phyloP scores from a whole-genome alignment of 2,329 filamentous ascomycete species.

The Colletotrichum sp. region DNA sequence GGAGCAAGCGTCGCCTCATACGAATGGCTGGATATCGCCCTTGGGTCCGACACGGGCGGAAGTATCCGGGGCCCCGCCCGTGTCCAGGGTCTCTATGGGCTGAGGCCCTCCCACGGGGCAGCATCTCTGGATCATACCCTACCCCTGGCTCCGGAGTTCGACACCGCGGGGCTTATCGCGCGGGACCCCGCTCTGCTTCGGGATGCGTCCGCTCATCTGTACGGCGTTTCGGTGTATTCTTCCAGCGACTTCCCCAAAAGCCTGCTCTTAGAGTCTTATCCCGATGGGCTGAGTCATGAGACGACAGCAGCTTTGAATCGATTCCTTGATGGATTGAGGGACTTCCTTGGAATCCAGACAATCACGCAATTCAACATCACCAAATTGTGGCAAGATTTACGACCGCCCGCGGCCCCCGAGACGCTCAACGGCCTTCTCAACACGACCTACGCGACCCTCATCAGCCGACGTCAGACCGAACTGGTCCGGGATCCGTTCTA shows the following conservation, averaged over 20 bases:
- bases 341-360: slow-evolving; percentile 26
- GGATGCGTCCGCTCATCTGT: background rate
- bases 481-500: slow-evolving; percentile 42
- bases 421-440: slow-evolving; percentile 27
- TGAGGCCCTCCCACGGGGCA: slow-evolving; percentile 34
- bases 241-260: slow-evolving; percentile 20
- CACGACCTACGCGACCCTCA: slow-evolving; percentile 37
- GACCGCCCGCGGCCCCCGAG: slow-evolving; percentile 21
- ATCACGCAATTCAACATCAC: slow-evolving; percentile 24
- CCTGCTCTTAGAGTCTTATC: slow-evolving; percentile 32
- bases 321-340: slow-evolving; percentile 30
- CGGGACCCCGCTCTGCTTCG: slow-evolving; percentile 37
- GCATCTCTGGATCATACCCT: slow-evolving; percentile 42
- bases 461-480: slow-evolving; percentile 37
- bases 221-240: background rate
- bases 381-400: slow-evolving; percentile 24
- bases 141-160: slow-evolving; percentile 36
- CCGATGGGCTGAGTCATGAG: slow-evolving; percentile 5
- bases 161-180: slow-evolving; percentile 26
- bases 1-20: slow-evolving; percentile 26
- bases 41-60: slow-evolving; percentile 35
- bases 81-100: slow-evolving; percentile 45
- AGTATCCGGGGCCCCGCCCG: slow-evolving; percentile 48
- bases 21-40: slow-evolving; percentile 25
- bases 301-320: slow-evolving; percentile 25